Evolutionary conservation across 306 rosid genomes (phyloP).

Genomic region (Medicago ruthenica): DNA sequence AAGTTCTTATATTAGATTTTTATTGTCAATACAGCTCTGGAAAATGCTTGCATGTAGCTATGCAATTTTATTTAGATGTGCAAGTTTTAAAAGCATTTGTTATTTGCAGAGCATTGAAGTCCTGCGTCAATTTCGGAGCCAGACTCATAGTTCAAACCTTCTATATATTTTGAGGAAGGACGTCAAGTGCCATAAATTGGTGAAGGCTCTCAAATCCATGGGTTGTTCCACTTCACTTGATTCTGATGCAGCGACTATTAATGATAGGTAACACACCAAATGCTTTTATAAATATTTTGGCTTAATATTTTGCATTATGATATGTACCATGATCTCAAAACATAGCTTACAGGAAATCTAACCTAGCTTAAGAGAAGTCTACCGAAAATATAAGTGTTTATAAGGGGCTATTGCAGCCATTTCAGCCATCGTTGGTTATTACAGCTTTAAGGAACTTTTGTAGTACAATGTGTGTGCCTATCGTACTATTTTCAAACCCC

Average conservation of each 20-base stretch:
- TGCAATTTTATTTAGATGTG: constrained; percentile 11
- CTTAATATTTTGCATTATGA: constrained; percentile 5
- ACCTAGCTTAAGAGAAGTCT: background rate
- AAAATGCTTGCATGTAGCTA: constrained; percentile 27
- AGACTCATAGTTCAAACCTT: constrained; percentile 47
- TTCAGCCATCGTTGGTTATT: constrained; percentile 14
- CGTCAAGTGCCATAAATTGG: constrained; percentile 49
- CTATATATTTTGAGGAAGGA: constrained; percentile 59
- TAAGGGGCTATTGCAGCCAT: constrained; percentile 29
- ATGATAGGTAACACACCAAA: constrained; percentile 56
- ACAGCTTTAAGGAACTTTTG: background rate
- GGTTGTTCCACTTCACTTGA: constrained; percentile 50
- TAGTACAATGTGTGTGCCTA: no score
- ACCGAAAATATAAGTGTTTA: background rate
- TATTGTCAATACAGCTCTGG: background rate
- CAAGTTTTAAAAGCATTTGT: constrained; percentile 26
- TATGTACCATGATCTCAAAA: constrained; percentile 22
- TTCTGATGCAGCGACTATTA: constrained; percentile 40
- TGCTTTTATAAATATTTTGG: constrained; percentile 9
- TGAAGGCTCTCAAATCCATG: constrained; percentile 52
- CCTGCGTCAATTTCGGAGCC: constrained; percentile 48
- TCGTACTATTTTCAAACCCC: no score
- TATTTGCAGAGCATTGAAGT: constrained; percentile 55
- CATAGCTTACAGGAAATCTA: constrained; percentile 23
- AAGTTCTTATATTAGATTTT: constrained; percentile 3